Evolutionary conservation across 176 grass and related monocot species (phyloP).

Genomic region (Eremochloa ophiuroides): DNA sequence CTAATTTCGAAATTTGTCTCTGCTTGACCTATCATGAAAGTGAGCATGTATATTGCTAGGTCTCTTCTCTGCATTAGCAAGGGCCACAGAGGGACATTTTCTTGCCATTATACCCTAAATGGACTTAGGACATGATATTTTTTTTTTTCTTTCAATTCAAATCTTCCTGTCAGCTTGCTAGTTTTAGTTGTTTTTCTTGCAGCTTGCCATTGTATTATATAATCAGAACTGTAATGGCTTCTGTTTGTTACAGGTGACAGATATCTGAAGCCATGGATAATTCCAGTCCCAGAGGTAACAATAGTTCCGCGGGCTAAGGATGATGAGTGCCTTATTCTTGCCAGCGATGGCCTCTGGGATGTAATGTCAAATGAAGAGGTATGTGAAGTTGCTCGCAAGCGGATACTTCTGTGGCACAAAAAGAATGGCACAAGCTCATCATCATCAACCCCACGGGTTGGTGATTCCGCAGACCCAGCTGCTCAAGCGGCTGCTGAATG

Average conservation of each 20-base stretch:
- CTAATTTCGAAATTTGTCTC: background rate
- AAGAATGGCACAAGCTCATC: conserved; percentile 44
- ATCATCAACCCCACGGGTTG: conserved; percentile 26
- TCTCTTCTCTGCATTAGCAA: background rate
- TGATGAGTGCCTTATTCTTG: conserved; percentile 84
- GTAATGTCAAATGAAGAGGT: conserved; percentile 85
- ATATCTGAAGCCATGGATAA: conserved; percentile 97
- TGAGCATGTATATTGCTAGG: background rate
- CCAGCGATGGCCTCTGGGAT: conserved; percentile 86
- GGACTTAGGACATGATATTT: background rate
- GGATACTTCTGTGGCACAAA: conserved; percentile 83
- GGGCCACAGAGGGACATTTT: background rate
- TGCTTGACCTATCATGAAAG: background rate
- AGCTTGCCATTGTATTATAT: no score
- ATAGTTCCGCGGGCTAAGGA: conserved; percentile 77
- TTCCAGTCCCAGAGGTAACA: conserved; percentile 76
- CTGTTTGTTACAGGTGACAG: conserved; percentile 59
- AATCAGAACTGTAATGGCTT: background rate
- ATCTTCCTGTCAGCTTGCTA: background rate
- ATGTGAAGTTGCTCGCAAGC: conserved; percentile 70
- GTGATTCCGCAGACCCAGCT: conserved; percentile 52
- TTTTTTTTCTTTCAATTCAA: background rate
- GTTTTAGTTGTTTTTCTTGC: background rate
- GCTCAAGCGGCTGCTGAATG: conserved; percentile 82
- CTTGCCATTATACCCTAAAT: background rate